These are phyloP conservation scores for Logfia minima DNA, from an alignment of 129 eudicot genomes.

Conservation along the genomic window DNA sequence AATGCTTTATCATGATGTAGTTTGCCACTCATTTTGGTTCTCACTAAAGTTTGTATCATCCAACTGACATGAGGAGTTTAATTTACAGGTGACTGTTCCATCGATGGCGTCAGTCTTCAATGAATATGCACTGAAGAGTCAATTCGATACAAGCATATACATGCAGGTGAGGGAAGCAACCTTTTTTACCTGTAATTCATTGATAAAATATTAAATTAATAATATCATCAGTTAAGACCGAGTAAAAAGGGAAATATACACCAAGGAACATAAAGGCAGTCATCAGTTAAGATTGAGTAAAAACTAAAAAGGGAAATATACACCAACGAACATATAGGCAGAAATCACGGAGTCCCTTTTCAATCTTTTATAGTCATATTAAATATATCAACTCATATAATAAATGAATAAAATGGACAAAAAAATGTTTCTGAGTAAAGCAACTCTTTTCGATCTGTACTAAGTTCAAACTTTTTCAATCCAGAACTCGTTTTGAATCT, in stretches of 20 bases:
- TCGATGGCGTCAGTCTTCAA: conserved; percentile 98
- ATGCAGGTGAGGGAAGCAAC: conserved; percentile 69
- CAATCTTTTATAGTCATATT: not conserved
- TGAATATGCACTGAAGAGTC: conserved; percentile 99
- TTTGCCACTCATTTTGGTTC: not conserved
- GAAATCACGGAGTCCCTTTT: not conserved
- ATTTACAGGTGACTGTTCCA: conserved; percentile 94
- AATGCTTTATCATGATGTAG: conserved; percentile 14
- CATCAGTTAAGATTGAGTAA: too few species aligned
- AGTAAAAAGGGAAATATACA: too few species aligned
- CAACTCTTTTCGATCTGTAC: not conserved
- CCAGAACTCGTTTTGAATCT: not conserved
- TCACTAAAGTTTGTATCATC: conserved; percentile 16
- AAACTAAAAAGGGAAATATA: too few species aligned
- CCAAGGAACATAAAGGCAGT: too few species aligned
- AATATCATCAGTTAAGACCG: too few species aligned
- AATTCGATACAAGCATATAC: conserved; percentile 96
- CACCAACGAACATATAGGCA: too few species aligned
- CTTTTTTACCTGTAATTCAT: too few species aligned
- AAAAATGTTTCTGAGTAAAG: not conserved
- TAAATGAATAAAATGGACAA: not conserved
- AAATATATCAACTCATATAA: not conserved
- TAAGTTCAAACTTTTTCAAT: not conserved
- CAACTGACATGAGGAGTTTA: conserved; percentile 26
- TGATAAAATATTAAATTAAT: not conserved